phyloP scores from a whole-genome alignment of 352 stramenopile genomes.

The Globisporangium polare region DNA sequence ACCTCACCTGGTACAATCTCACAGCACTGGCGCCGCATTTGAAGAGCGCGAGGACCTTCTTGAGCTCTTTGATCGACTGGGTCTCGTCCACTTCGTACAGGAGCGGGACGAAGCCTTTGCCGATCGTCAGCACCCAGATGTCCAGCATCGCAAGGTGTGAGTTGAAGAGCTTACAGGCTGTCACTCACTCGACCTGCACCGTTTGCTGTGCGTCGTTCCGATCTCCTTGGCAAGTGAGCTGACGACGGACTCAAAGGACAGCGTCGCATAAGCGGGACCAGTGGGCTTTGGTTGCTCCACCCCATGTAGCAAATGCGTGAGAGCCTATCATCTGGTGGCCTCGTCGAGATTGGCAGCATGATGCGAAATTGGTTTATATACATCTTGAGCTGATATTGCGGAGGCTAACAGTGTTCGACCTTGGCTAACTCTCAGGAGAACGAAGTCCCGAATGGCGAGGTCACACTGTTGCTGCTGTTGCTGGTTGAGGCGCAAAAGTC shows the following conservation, averaged over 20 bases:
- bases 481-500: slow-evolving; percentile 26
- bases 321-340: not conserved
- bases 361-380: not conserved
- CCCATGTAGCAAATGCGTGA: not conserved
- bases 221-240: too few species aligned
- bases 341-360: not conserved
- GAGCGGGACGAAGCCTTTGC: not conserved
- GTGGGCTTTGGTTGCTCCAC: not conserved
- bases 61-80: not conserved
- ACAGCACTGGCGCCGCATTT: not conserved
- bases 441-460: not conserved
- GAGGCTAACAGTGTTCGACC: not conserved
- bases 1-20: not conserved
- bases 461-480: not conserved
- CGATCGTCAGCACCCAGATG: not conserved
- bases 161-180: too few species aligned
- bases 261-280: too few species aligned
- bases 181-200: too few species aligned
- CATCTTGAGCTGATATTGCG: not conserved
- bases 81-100: not conserved
- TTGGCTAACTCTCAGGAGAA: not conserved
- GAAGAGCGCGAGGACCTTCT: not conserved
- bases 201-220: too few species aligned
- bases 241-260: too few species aligned
- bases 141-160: not conserved